These are phyloP conservation scores for Lumnitzera racemosa DNA, from an alignment of 345 rosid species.

Conservation along the genomic window DNA sequence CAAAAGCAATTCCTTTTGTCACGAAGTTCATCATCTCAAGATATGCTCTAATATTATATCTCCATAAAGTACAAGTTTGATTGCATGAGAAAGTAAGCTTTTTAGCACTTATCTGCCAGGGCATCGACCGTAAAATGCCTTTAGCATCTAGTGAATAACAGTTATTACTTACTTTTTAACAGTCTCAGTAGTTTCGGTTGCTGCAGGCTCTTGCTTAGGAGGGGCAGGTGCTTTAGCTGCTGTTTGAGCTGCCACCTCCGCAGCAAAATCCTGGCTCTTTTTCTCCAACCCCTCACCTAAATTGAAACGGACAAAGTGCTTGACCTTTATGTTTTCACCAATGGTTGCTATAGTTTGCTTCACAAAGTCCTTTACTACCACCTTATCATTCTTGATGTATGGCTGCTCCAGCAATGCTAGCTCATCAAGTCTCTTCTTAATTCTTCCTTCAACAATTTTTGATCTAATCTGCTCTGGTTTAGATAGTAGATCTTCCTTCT, in stretches of 20 bases:
- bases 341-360: conserved; percentile 90
- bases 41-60: no score
- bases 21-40: no score
- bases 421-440: conserved; percentile 81
- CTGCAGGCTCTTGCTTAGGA: conserved; percentile 43
- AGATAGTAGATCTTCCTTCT: conserved; percentile 83
- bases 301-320: conserved; percentile 74
- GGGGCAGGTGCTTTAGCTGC: conserved; percentile 45
- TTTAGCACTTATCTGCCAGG: no score
- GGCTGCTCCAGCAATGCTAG: conserved; percentile 91
- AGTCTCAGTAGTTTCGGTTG: conserved; percentile 46
- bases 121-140: no score
- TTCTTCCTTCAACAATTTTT: conserved; percentile 89
- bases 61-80: no score
- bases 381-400: conserved; percentile 84
- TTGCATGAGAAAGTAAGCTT: no score
- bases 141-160: neutral
- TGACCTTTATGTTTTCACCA: conserved; percentile 89
- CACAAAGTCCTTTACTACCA: conserved; percentile 75
- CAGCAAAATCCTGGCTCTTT: conserved; percentile 92
- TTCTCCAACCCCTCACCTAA: conserved; percentile 93
- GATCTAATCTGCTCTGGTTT: conserved; percentile 89
- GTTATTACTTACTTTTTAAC: conserved; percentile 43
- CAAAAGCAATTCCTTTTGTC: no score
- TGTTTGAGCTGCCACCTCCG: conserved; percentile 94